Evolutionary conservation across 2,329 filamentous ascomycete species (phyloP), one percentile per base, ranked within the genome.

Genomic region (Exophiala lecanii-corni): DNA sequence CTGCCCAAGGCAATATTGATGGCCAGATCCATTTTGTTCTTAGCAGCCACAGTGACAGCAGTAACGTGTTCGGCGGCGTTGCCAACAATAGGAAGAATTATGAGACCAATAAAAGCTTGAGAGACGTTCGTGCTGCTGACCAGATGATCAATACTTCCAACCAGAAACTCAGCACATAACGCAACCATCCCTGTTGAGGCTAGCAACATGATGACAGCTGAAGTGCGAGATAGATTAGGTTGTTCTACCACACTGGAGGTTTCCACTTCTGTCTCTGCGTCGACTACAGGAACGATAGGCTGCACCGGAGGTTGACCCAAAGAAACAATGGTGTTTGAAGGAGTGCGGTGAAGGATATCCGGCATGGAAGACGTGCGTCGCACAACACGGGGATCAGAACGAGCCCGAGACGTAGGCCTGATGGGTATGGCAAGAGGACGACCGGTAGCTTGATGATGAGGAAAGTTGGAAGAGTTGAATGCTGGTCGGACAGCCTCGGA

Each of bases 11-110:
- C 81, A 15, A 86, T 82, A 50, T 81, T 81, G 41, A 86, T 85
- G 1, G 82, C 81, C 25, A 86, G 66, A 61, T 86, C 82, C 79
- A 86, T 84, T 68, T 86, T 84, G 64, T 86, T 84, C 67, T 84
- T 84, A 63, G 79, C 75, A 0, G 82, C 82, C 5, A 85, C 82
- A 4, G 77, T 81, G 16, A 86, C 75, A 3, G 82, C 81, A 2
- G 82, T 86, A 9, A 84, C 79, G 60, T 86, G 82, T 63, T 86
- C 82, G 1, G 82, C 82, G 0, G 82, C 82, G 53, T 86, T 86
- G 40, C 82, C 82, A 10, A 86, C 81, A 43, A 86, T 83, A 6
- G 82, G 82, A 2, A 86, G 69, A 47, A 86, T 77, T 53, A 86
- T 85, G 10, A 86, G 70, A 50, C 82, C 82, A 40, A 86, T 81